Evolutionary conservation across 2,329 filamentous ascomycete species (phyloP), one percentile per base, ranked within the genome.

Genomic region (Bisporella sp.): DNA sequence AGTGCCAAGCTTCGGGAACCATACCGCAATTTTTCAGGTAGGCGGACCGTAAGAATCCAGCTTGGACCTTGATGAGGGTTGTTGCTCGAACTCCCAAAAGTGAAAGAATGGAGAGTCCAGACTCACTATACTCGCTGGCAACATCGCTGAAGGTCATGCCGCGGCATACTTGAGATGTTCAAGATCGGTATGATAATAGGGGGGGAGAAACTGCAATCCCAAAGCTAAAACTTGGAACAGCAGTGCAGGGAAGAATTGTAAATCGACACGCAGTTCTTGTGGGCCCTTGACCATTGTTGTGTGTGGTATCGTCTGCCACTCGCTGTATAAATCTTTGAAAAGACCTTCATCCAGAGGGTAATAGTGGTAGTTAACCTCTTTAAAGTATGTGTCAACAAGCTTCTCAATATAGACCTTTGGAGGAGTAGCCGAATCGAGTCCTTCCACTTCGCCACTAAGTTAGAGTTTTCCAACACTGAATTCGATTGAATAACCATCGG

Each of bases 101-200:
- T 12, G 69, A 68, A 39, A 81, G 59, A 41, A 84, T 72, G 6
- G 73, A 69, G 30, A 76, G 68, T 6, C 79, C 78, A 0, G 76
- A 73, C 49, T 83, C 78, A 58, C 78, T 81, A 59, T 82, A 84
- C 50, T 82, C 80, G 11, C 69, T 67, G 2, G 79, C 79, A 28
- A 84, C 64, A 46, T 82, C 78, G 61, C 82, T 77, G 53, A 82
- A 79, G 2, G 74, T 75, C 75, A 81, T 81, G 44, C 72, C 2
- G 71, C 73, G 1, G 76, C 74, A 57, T 82, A 81, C 61, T 82
- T 82, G 45, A 84, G 67, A 2, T 72, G 69, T 31, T 78, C 74
- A 44, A 81, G 79, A 5, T 67, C 71, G 39, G 71, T 64, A 32
- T 77, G 71, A 6, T 71, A 65, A 7, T 70, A 69, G 2, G 72